Conservation (phyloP, 192 early-diverging fungal species). For the Chytriomyces sp. region DNA sequence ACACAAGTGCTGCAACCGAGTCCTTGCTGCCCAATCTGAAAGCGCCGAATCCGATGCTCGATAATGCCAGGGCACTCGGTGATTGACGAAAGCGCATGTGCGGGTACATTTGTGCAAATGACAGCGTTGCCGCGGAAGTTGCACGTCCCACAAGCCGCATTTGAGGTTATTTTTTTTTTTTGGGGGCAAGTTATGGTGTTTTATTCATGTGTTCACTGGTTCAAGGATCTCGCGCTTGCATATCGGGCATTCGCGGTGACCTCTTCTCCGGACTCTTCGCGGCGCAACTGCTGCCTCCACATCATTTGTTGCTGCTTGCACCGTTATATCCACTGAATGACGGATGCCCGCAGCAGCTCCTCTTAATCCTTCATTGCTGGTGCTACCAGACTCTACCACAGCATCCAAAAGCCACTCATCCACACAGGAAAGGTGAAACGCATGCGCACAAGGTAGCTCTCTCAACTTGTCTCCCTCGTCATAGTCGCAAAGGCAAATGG, state of each 20-base stretch:
- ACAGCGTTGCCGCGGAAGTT: too few species aligned
- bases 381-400: background rate
- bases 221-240: background rate
- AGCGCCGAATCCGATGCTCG: slow-evolving; percentile 67
- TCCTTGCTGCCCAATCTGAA: slow-evolving; percentile 55
- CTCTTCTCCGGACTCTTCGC: background rate
- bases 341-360: background rate
- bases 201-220: too few species aligned
- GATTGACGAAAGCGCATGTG: too few species aligned
- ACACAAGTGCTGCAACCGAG: slow-evolving; percentile 51
- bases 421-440: slow-evolving; percentile 69
- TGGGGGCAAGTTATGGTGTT: too few species aligned
- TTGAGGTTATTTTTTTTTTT: too few species aligned
- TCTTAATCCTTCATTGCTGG: background rate
- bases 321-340: background rate
- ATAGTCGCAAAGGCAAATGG: slow-evolving; percentile 74
- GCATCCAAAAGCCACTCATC: slow-evolving; percentile 46
- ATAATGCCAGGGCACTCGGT: background rate
- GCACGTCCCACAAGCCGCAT: too few species aligned
- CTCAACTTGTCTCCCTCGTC: slow-evolving; percentile 62
- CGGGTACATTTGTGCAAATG: too few species aligned
- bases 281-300: background rate
- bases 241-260: slow-evolving; percentile 18
- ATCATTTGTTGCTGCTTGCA: background rate
- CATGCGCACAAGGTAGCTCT: slow-evolving; percentile 64